Percentiles rank a stretch among this genome's conserved stretches.
phyloP scores from a whole-genome alignment of 2,329 filamentous ascomycete genomes.

The Alternaria triticimaculans region DNA sequence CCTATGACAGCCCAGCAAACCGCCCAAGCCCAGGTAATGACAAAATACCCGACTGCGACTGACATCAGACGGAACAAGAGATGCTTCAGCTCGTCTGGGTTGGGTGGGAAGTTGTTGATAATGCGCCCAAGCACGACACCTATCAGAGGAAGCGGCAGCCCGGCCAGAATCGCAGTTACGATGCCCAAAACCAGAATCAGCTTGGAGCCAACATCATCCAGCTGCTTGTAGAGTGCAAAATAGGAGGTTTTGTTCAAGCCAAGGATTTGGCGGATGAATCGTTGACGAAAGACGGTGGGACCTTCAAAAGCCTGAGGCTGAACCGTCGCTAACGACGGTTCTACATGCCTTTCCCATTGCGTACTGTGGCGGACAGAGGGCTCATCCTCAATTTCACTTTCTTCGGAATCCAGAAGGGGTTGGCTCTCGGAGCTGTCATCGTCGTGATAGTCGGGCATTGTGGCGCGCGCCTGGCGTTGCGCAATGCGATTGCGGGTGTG shows the following conservation, averaged over 20 bases:
- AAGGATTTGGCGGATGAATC: slow-evolving; percentile 48
- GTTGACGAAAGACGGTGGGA: slow-evolving; percentile 39
- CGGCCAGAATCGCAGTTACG: slow-evolving; percentile 59
- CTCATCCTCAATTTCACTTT: slow-evolving; percentile 19
- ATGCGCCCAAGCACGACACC: slow-evolving; percentile 62
- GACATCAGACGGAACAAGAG: slow-evolving; percentile 54
- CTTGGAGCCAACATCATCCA: slow-evolving; percentile 52
- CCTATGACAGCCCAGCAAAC: slow-evolving; percentile 59
- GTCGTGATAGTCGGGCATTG: slow-evolving; percentile 12
- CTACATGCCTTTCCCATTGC: slow-evolving; percentile 43
- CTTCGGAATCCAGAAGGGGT: slow-evolving; percentile 30
- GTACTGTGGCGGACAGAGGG: slow-evolving; percentile 28
- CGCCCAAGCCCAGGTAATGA: slow-evolving; percentile 58
- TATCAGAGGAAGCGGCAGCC: slow-evolving; percentile 68
- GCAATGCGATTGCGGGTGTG: not conserved
- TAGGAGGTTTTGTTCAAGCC: slow-evolving; percentile 57
- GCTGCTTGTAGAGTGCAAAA: slow-evolving; percentile 55
- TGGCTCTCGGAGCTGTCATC: slow-evolving; percentile 26
- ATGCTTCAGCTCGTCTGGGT: slow-evolving; percentile 50
- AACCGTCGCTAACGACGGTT: slow-evolving; percentile 45
- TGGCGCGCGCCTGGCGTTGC: slow-evolving; percentile 8
- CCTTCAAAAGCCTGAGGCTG: slow-evolving; percentile 43
- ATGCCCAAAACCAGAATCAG: slow-evolving; percentile 43
- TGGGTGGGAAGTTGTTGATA: slow-evolving; percentile 59
- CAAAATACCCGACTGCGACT: slow-evolving; percentile 57